Percentiles rank a stretch among this genome's conserved stretches.
Evolutionary conservation across 305 asterid species (phyloP).

Genomic region (Fraxinus paxiana): DNA sequence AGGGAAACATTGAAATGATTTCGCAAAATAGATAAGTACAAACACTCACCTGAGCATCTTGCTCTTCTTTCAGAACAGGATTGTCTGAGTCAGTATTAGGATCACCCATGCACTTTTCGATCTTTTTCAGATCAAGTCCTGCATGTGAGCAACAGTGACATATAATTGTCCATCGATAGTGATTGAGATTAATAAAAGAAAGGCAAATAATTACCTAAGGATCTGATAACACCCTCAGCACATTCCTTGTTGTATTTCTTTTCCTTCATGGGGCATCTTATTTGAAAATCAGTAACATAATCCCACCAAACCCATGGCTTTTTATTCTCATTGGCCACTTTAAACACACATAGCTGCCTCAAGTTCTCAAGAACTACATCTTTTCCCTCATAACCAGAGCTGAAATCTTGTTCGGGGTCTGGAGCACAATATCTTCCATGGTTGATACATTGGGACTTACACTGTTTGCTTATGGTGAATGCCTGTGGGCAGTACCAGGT

Average conservation of each 20-base stretch:
- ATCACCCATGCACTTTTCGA: constrained; percentile 64
- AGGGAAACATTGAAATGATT: neutral
- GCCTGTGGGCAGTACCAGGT: neutral
- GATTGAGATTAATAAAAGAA: neutral
- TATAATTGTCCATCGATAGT: neutral
- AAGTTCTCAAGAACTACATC: constrained; percentile 29
- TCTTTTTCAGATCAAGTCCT: constrained; percentile 53
- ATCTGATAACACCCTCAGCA: constrained; percentile 65
- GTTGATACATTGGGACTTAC: neutral
- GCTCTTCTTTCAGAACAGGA: constrained; percentile 59
- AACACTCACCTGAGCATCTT: constrained; percentile 54
- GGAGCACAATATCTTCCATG: neutral
- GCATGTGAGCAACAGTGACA: constrained; percentile 13
- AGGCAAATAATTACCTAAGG: constrained; percentile 53
- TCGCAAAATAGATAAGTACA: neutral
- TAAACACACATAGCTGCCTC: constrained; percentile 25
- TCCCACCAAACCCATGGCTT: constrained; percentile 36
- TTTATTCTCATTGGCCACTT: constrained; percentile 25
- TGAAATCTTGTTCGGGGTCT: neutral
- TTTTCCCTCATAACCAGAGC: constrained; percentile 26
- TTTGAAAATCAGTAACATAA: constrained; percentile 30
- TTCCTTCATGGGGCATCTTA: constrained; percentile 30
- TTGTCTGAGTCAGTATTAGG: constrained; percentile 52
- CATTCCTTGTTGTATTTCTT: constrained; percentile 57
- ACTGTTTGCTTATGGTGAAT: neutral